Evolutionary conservation across 2,329 filamentous ascomycete genomes (phyloP).

Genomic region (Epichloe uncinata): DNA sequence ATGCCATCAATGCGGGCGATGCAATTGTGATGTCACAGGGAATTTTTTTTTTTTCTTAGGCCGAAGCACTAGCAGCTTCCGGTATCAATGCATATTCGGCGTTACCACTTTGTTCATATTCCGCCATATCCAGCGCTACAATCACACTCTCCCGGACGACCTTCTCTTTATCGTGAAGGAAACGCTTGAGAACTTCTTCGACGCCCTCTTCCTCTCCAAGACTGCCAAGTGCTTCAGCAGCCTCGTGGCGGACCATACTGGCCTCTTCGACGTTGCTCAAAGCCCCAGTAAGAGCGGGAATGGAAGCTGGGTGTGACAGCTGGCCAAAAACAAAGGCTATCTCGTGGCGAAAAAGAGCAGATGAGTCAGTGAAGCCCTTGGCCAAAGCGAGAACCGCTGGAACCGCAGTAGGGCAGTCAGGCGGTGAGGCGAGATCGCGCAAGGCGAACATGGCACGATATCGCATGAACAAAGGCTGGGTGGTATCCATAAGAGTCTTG

Average conservation of each 20-base stretch:
- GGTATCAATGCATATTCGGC: slow-evolving; percentile 88
- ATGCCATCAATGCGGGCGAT: slow-evolving; percentile 2
- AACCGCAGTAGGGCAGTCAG: slow-evolving; percentile 76
- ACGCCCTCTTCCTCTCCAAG: slow-evolving; percentile 89
- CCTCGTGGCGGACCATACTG: slow-evolving; percentile 96
- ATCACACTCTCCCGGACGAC: slow-evolving; percentile 91
- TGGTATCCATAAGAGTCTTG: slow-evolving; percentile 64
- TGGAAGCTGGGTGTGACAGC: slow-evolving; percentile 89
- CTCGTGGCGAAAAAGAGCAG: slow-evolving; percentile 91
- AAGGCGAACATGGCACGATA: slow-evolving; percentile 98
- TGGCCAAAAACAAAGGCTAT: slow-evolving; percentile 98
- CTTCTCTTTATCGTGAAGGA: slow-evolving; percentile 80
- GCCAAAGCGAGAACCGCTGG: slow-evolving; percentile 80
- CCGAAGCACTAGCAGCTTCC: slow-evolving; percentile 33
- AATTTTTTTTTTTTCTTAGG: slow-evolving; percentile 18
- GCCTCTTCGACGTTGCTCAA: slow-evolving; percentile 70
- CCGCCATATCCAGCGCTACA: slow-evolving; percentile 94
- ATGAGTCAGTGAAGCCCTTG: slow-evolving; percentile 70
- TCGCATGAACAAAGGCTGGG: slow-evolving; percentile 70
- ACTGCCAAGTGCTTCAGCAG: slow-evolving; percentile 88
- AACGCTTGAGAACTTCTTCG: slow-evolving; percentile 68
- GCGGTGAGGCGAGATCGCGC: slow-evolving; percentile 85
- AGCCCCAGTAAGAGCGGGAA: slow-evolving; percentile 70
- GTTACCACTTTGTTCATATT: slow-evolving; percentile 83
- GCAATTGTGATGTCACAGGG: neutral